These are phyloP conservation scores for Brettanomyces sp. DNA, from an alignment of 805 yeast species.

Conservation along the genomic window DNA sequence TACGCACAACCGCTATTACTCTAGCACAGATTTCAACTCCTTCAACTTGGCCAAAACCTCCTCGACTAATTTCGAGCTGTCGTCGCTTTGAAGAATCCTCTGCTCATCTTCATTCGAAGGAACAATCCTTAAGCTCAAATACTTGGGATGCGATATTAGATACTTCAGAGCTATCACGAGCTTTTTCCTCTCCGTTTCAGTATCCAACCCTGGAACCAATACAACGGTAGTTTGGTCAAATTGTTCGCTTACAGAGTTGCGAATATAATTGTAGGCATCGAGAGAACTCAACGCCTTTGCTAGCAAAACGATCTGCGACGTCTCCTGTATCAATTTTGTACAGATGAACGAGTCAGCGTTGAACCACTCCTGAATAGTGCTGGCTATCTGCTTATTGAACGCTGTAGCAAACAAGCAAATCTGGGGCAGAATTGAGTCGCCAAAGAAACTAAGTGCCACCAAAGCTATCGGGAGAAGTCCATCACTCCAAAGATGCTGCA, in stretches of 20 bases:
- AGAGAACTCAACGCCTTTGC: slow-evolving; percentile 47
- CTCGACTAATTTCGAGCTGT: slow-evolving; percentile 33
- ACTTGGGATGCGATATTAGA: slow-evolving; percentile 80
- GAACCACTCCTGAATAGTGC: slow-evolving; percentile 59
- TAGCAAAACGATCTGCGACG: slow-evolving; percentile 58
- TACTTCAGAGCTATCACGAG: slow-evolving; percentile 57
- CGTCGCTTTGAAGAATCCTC: slow-evolving; percentile 40
- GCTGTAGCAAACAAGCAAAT: slow-evolving; percentile 50
- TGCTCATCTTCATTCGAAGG: slow-evolving; percentile 62
- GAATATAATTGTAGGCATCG: slow-evolving; percentile 41
- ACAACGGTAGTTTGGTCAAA: slow-evolving; percentile 9
- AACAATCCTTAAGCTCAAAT: slow-evolving; percentile 56
- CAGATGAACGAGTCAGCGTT: slow-evolving; percentile 40
- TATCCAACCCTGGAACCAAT: slow-evolving; percentile 52
- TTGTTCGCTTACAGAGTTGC: slow-evolving; percentile 9
- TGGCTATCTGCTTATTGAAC: slow-evolving; percentile 57
- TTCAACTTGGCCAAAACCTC: slow-evolving; percentile 40
- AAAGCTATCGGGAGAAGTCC: slow-evolving; percentile 67
- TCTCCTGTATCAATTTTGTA: slow-evolving; percentile 45
- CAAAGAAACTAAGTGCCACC: slow-evolving; percentile 51
- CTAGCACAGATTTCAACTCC: slow-evolving; percentile 38
- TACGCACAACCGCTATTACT: background rate
- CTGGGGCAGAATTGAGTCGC: slow-evolving; percentile 55
- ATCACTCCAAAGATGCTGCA: slow-evolving; percentile 79
- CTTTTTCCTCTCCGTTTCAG: slow-evolving; percentile 46